phyloP scores from a whole-genome alignment of 176 grass and related monocot genomes.

The Zea mays region DNA sequence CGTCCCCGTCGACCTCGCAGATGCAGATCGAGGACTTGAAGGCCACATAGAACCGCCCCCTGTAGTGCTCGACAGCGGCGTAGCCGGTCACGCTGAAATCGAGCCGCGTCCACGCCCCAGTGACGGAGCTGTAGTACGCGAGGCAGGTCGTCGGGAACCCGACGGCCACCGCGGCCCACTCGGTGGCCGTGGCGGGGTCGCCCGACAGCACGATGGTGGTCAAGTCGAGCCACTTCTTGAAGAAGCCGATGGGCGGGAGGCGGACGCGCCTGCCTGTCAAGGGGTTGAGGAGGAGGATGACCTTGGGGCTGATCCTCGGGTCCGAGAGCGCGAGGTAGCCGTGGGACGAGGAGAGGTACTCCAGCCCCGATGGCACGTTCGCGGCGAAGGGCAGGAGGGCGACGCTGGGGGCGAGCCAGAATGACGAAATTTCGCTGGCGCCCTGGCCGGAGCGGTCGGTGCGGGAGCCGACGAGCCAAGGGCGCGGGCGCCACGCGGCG shows the following conservation, averaged over 20 bases:
- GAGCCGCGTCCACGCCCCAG: constrained; percentile 37
- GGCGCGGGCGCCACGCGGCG: constrained; percentile 38
- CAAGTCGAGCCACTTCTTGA: constrained; percentile 47
- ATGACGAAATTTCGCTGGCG: constrained; percentile 31
- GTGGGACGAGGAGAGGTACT: constrained; percentile 46
- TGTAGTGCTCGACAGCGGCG: constrained; percentile 45
- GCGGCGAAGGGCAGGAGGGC: constrained; percentile 38
- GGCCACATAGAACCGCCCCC: constrained; percentile 47
- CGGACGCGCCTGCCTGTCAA: constrained; percentile 26
- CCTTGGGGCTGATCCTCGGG: constrained; percentile 30
- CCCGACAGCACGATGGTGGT: constrained; percentile 44
- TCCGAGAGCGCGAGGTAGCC: constrained; percentile 47
- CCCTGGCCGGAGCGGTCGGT: constrained; percentile 31
- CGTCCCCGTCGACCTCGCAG: not conserved
- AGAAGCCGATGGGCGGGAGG: constrained; percentile 49
- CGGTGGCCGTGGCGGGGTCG: constrained; percentile 22
- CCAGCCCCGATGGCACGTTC: constrained; percentile 31
- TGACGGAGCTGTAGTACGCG: constrained; percentile 45
- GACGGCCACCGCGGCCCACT: constrained; percentile 44
- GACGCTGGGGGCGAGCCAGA: constrained; percentile 42
- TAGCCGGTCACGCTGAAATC: constrained; percentile 34
- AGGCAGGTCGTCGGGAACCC: constrained; percentile 43
- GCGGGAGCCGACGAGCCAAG: constrained; percentile 49
- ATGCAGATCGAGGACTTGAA: constrained; percentile 33
- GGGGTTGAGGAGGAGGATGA: constrained; percentile 42